phyloP scores from a whole-genome alignment of 2,329 filamentous ascomycete species.

The Aspergillus intermedius region DNA sequence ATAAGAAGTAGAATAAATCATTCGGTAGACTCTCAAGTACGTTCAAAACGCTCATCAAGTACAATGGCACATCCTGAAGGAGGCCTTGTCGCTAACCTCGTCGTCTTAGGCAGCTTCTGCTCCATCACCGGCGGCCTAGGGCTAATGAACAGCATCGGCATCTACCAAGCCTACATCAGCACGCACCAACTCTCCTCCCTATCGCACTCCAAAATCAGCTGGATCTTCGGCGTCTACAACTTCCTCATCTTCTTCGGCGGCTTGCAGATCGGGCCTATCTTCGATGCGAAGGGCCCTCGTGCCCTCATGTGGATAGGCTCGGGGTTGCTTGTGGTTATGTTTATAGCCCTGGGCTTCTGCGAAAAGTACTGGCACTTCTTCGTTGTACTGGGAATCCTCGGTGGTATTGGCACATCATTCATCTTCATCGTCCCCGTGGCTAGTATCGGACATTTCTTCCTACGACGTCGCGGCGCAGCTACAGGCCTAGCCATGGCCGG shows the following conservation, averaged over 20 bases:
- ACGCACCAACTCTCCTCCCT: slow-evolving; percentile 9
- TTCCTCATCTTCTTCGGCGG: slow-evolving; percentile 25
- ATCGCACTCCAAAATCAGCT: slow-evolving; percentile 13
- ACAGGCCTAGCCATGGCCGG: slow-evolving; percentile 29
- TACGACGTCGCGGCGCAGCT: slow-evolving; percentile 23
- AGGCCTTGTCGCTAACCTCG: slow-evolving; percentile 33
- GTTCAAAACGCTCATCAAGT: background rate
- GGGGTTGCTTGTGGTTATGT: slow-evolving; percentile 9
- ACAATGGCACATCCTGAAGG: slow-evolving; percentile 9
- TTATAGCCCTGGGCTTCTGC: slow-evolving; percentile 7
- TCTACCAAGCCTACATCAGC: slow-evolving; percentile 15
- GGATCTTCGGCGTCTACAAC: slow-evolving; percentile 24
- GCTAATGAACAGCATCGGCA: slow-evolving; percentile 31
- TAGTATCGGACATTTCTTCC: slow-evolving; percentile 26
- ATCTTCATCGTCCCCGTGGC: slow-evolving; percentile 28
- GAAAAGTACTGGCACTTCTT: slow-evolving; percentile 40
- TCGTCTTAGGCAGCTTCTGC: slow-evolving; percentile 33
- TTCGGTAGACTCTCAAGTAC: background rate
- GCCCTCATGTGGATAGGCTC: slow-evolving; percentile 16
- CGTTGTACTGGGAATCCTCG: slow-evolving; percentile 33
- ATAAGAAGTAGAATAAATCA: too few species aligned
- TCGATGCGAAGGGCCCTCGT: slow-evolving; percentile 23
- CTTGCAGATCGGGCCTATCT: slow-evolving; percentile 24
- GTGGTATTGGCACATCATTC: slow-evolving; percentile 33
- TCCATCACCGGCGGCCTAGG: slow-evolving; percentile 29